Base-by-base conservation (phyloP, 2,329 filamentous ascomycete genomes). In the Fusarium buxicola region DNA sequence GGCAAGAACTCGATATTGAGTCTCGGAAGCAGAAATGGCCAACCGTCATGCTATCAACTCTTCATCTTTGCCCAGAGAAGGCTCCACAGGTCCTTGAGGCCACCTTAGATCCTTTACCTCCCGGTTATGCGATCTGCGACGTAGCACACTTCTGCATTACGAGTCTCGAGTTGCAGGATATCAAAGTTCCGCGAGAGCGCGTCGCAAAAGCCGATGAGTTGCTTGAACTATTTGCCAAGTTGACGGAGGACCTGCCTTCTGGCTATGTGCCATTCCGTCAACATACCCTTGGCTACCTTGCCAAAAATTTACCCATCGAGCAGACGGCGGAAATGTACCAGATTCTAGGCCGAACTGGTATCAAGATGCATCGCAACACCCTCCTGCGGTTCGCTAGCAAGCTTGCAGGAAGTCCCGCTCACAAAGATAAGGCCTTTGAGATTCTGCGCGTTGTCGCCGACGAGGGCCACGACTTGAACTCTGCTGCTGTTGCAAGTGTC, bases 401-500 rank as follows among this genome's bases (percentile, higher is more conserved):
- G 4, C 69, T 89, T 24, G 81, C 84, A 1, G 70, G 71, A 40
- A 67, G 71, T 8, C 61, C 68, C 11, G 58, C 66, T 5, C 73
- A 80, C 66, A 85, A 84, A 59, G 77, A 69, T 3, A 53, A 55
- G 15, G 75, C 84, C 0, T 76, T 83, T 38, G 73, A 78, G 5
- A 77, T 87, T n/a, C 52, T 78, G 7, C 66, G 67, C 18, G 46
- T 44, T 3, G 66, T 76, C 15, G 65, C 85, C 6, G 73, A 78
- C 12, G 69, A 55, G 2, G 73, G 76, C 0, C 73, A 80, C n/a
- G 72, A 82, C 46, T 75, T 85, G 55, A 84, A 85, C 53, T 75
- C 74, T 10, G 76, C 75, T 2, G 75, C 74, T 25, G 77, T 85
- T 46, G 77, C 80, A 21, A 86, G 84, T 63, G 78, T 85, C 8